Base-by-base conservation (phyloP, 306 rosid genomes). In the Fragaria nilgerrensis region DNA sequence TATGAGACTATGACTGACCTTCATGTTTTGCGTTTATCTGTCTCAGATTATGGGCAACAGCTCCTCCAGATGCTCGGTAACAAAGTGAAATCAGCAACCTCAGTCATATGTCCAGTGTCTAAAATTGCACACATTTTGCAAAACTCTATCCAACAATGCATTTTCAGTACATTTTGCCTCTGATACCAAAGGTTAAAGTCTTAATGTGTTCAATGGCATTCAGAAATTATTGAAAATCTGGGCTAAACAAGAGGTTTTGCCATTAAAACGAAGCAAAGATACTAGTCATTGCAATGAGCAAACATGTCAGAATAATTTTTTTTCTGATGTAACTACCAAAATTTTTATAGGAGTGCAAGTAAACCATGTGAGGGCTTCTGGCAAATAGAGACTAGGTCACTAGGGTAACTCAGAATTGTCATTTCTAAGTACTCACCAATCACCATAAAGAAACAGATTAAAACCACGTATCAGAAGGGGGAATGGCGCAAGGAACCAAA, bases 11-110 rank as follows among this genome's bases (percentile, higher is more conserved):
- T 32, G 36, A 76, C 81, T 68, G 45, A 61, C 39, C 37, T 22
- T 61, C 22, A 70, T n/a, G 37, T 34, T n/a, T 85, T 27, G 36
- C 22, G 37, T 29, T 6, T 72, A 53, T 56, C 36, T 23, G 45
- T 63, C 73, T 32, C 43, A 47, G 72, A 68, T 74, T 77, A 72
- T 77, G 88, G 78, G 80, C 80, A 77, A 76, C 25, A 80, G 74
- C 37, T 48, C 66, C 79, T 76, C 55, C 74, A 27, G 70, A 34
- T 45, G 45, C 45, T 69, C 68, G 16, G 59, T 66, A 70, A 83
- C 83, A 32, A 50, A 27, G 77, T 39, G 43, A 50, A 50, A 16
- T 50, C n/a, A 50, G 59, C 22, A 19, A 52, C 59, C 11, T 52
- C 2, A 6, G 22, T 17, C 56, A 17, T 16, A 50, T 50, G 14